These are phyloP conservation scores for Exutisphaerella laricina DNA, from an alignment of 2,329 filamentous ascomycete species.

Conservation along the genomic window DNA sequence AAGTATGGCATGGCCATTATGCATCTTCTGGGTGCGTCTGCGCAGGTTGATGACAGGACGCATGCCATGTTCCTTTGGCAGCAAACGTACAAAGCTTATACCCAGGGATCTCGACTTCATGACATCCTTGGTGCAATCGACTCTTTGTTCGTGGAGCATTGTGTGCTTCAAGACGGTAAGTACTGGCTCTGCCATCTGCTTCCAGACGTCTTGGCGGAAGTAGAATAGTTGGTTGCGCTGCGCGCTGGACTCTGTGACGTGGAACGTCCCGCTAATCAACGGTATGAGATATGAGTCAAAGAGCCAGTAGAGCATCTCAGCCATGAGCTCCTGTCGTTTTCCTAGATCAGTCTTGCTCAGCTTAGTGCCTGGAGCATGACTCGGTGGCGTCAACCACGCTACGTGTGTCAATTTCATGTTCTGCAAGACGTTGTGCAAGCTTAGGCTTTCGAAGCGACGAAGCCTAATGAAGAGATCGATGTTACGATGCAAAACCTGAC, in stretches of 20 bases:
- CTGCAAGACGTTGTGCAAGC: slow-evolving; percentile 71
- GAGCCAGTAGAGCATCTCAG: slow-evolving; percentile 84
- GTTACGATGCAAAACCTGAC: slow-evolving; percentile 54
- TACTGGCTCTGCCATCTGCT: slow-evolving; percentile 65
- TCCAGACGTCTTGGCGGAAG: slow-evolving; percentile 93
- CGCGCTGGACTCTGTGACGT: slow-evolving; percentile 82
- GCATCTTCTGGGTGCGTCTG: slow-evolving; percentile 52
- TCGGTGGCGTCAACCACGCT: slow-evolving; percentile 63
- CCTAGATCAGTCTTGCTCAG: slow-evolving; percentile 63
- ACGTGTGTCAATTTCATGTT: slow-evolving; percentile 52
- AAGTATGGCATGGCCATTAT: slow-evolving; percentile 51
- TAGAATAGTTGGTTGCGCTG: slow-evolving; percentile 82
- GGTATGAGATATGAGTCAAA: slow-evolving; percentile 91
- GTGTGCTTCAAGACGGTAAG: slow-evolving; percentile 59
- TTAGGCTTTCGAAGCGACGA: slow-evolving; percentile 74
- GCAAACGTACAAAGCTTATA: slow-evolving; percentile 69
- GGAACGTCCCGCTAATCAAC: slow-evolving; percentile 79
- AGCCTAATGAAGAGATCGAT: slow-evolving; percentile 74
- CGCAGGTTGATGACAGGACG: slow-evolving; percentile 84
- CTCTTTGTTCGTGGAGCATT: slow-evolving; percentile 74
- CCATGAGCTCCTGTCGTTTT: slow-evolving; percentile 73
- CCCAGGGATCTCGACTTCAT: slow-evolving; percentile 62
- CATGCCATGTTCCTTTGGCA: slow-evolving; percentile 73
- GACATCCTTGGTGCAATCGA: slow-evolving; percentile 51
- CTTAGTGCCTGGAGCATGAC: slow-evolving; percentile 44